phyloP scores from a whole-genome alignment of 495 filamentous ascomycete genomes.

The Xylaria intraflava region DNA sequence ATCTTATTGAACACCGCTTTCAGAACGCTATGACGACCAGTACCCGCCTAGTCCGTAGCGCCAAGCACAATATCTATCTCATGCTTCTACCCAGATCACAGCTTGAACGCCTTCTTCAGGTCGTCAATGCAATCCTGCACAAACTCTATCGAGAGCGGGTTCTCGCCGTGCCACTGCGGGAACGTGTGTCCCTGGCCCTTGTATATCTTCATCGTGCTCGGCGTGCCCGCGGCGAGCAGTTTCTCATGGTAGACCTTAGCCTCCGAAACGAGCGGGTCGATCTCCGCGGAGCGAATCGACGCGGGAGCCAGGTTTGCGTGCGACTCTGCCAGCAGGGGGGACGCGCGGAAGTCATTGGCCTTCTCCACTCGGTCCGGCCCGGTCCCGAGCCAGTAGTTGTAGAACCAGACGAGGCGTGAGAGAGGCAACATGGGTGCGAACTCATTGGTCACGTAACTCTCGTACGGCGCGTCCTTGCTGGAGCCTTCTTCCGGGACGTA shows the following conservation, averaged over 20 bases:
- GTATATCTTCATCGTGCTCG: constrained; percentile 31
- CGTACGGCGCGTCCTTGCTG: constrained; percentile 28
- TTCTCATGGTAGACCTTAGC: constrained; percentile 31
- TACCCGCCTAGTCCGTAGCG: background rate
- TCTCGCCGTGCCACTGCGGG: constrained; percentile 30
- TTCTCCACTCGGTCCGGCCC: constrained; percentile 21
- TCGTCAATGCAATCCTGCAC: constrained; percentile 27
- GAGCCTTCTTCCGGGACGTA: constrained; percentile 31
- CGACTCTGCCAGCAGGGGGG: constrained; percentile 30
- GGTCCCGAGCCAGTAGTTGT: constrained; percentile 32
- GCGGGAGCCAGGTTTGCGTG: constrained; percentile 30
- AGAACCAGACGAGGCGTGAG: constrained; percentile 33
- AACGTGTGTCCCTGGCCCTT: constrained; percentile 34
- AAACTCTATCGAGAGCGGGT: constrained; percentile 27
- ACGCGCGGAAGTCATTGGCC: constrained; percentile 27
- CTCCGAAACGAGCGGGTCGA: constrained; percentile 31
- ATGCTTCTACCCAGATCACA: background rate
- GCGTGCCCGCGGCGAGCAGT: constrained; percentile 24
- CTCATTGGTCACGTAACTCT: constrained; percentile 30
- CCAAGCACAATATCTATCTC: background rate
- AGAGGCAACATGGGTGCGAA: constrained; percentile 33
- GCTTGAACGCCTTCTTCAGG: constrained; percentile 23
- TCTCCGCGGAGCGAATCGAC: constrained; percentile 26
- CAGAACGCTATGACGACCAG: background rate
- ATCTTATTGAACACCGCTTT: background rate